Percentiles rank a stretch among this genome's conserved stretches.
phyloP scores from a whole-genome alignment of 768 basidiomycete genomes.

The Paxillus involutus region DNA sequence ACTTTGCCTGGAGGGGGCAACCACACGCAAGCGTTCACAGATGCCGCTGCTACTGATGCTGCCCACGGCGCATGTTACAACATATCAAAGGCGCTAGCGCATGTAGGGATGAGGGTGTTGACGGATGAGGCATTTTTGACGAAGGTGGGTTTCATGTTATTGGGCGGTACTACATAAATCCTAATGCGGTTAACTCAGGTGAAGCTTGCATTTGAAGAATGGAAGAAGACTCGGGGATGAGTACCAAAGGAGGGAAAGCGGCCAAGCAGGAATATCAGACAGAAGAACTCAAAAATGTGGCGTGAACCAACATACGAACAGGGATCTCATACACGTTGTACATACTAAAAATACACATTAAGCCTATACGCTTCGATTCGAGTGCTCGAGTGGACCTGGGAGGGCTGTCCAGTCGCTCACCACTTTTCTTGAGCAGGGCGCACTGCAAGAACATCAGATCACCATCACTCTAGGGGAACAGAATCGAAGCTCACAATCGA shows the following conservation, averaged over 20 bases:
- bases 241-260: not conserved
- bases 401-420: conserved; percentile 24
- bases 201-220: conserved; percentile 48
- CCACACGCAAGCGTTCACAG: conserved; percentile 70
- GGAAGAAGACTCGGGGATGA: conserved; percentile 25
- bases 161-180: not conserved
- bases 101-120: conserved; percentile 65
- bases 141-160: conserved; percentile 39
- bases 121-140: conserved; percentile 65
- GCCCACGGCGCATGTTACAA: conserved; percentile 69
- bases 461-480: not conserved
- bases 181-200: conserved; percentile 35
- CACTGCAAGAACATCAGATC: conserved; percentile 25
- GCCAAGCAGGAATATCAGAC: not conserved
- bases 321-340: not conserved
- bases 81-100: conserved; percentile 70
- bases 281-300: too few species aligned
- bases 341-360: not conserved
- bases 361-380: not conserved
- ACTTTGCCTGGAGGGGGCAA: conserved; percentile 72
- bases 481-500: conserved; percentile 56
- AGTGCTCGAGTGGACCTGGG: not conserved
- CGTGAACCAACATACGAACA: not conserved
- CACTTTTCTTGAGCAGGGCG: conserved; percentile 57
- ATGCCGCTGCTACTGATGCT: conserved; percentile 54